Conservation (phyloP, 2,329 filamentous ascomycete genomes). For the Torrubiella hemipterigena region DNA sequence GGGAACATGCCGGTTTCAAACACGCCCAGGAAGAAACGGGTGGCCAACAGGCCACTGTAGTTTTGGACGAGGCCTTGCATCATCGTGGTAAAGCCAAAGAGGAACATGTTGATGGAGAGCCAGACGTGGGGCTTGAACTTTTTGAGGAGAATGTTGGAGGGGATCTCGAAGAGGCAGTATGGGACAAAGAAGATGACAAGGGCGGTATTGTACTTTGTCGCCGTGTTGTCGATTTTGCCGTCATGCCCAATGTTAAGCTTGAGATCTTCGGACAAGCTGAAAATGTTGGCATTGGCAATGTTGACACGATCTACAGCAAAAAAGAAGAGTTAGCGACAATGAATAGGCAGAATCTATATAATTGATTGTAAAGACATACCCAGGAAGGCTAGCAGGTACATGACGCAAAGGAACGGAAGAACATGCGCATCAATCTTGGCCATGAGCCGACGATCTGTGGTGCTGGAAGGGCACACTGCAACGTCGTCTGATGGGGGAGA, state of each 20-base stretch:
- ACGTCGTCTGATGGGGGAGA: conserved; percentile 2
- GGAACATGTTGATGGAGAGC: conserved; percentile 74
- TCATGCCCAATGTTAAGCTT: too few relatives aligned
- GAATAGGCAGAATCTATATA: not conserved
- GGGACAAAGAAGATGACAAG: conserved; percentile 75
- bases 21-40: conserved; percentile 75
- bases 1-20: conserved; percentile 65
- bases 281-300: conserved; percentile 65
- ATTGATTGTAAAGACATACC: conserved; percentile 18
- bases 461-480: conserved; percentile 35
- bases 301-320: conserved; percentile 50
- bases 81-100: conserved; percentile 65
- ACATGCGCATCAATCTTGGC: conserved; percentile 59
- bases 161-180: conserved; percentile 62
- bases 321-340: not conserved
- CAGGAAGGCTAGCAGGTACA: conserved; percentile 61
- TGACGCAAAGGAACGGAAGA: conserved; percentile 59
- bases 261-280: conserved; percentile 52
- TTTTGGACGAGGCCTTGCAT: conserved; percentile 68
- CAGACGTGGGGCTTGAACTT: conserved; percentile 48
- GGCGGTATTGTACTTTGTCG: conserved; percentile 58
- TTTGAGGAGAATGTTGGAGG: conserved; percentile 28
- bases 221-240: conserved; percentile 33
- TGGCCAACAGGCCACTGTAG: conserved; percentile 65
- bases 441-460: conserved; percentile 53